Evolutionary conservation across 1,284 basidiomycete genomes (phyloP), one percentile per base, ranked within the genome.

Genomic region (Malassezia sympodialis): DNA sequence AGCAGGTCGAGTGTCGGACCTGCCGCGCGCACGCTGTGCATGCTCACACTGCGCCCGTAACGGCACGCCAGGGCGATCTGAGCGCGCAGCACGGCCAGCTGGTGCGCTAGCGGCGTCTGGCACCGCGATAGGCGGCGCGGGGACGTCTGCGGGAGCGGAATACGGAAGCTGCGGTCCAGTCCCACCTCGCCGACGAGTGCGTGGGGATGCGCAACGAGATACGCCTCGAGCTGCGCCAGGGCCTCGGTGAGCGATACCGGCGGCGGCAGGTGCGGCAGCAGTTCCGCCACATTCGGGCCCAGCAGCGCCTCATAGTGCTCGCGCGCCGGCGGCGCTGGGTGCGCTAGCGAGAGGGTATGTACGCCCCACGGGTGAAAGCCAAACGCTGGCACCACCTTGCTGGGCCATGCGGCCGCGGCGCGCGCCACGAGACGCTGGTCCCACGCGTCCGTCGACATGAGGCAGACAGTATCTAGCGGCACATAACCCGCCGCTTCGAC

Each of bases 131-230:
- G 48, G 24, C 53, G 61, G 12, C n/a, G 47, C 5, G 21, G 45
- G 3, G 10, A 23, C 11, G 34, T 43, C 23, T 27, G 57, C 1
- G 45, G 47, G 4, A 35, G 14, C 15, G 66, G 70, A 5, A 72
- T 56, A 2, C 67, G 53, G 39, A 72, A 72, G 1, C 66, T 68
- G 37, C 67, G 56, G 51, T 72, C 70, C 14, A 72, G 52, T 3
- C 70, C 70, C 0, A 72, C 67, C 28, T 72, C 70, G 39, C 70
- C 70, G 24, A 72, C 34, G 8, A 71, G 49, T 10, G 70, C 68
- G n/a, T 52, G 8, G 0, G 68, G 67, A 37, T 62, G 61, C 2
- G 32, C 37, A 12, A 61, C 52, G 28, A 72, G 65, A 6, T 59
- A 50, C 2, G 42, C 41, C 14, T 58, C 51, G 1, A 69, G 52